Evolutionary conservation across 352 stramenopile species (phyloP).

Genomic region (Phytopythium litorale): DNA sequence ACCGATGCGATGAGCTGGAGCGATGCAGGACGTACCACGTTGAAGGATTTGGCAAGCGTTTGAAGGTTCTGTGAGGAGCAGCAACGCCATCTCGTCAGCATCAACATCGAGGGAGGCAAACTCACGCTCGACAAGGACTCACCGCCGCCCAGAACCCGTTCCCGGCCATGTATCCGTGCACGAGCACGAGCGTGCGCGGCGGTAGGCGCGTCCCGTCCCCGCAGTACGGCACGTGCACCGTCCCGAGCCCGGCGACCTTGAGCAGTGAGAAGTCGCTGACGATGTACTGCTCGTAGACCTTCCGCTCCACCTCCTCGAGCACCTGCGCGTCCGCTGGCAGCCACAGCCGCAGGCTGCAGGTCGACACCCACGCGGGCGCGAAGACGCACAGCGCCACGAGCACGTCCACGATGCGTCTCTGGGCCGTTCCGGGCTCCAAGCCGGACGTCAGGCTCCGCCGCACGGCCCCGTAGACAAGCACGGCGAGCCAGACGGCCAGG

Average conservation of each 20-base stretch:
- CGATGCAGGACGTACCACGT: conserved; percentile 44
- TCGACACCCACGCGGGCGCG: conserved; percentile 42
- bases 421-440: conserved; percentile 26
- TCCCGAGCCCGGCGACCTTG: conserved; percentile 63
- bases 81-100: neutral
- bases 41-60: conserved; percentile 71
- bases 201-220: conserved; percentile 48
- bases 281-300: conserved; percentile 68
- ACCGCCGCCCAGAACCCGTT: conserved; percentile 79
- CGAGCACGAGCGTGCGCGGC: conserved; percentile 56
- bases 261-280: conserved; percentile 46
- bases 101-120: neutral
- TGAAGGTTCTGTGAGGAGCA: conserved; percentile 47
- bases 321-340: conserved; percentile 40
- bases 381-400: conserved; percentile 41
- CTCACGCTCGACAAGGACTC: conserved; percentile 4
- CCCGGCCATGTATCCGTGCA: conserved; percentile 75
- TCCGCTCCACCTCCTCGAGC: conserved; percentile 55
- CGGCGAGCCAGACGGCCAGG: conserved; percentile 19
- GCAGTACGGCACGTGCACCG: conserved; percentile 73
- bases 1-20: neutral
- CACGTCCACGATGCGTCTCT: conserved; percentile 30
- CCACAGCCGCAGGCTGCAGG: conserved; percentile 51
- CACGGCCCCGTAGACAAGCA: conserved; percentile 45
- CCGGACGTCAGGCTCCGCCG: conserved; percentile 31